Base-by-base conservation (phyloP, 345 rosid species). In the Populus nigra region DNA sequence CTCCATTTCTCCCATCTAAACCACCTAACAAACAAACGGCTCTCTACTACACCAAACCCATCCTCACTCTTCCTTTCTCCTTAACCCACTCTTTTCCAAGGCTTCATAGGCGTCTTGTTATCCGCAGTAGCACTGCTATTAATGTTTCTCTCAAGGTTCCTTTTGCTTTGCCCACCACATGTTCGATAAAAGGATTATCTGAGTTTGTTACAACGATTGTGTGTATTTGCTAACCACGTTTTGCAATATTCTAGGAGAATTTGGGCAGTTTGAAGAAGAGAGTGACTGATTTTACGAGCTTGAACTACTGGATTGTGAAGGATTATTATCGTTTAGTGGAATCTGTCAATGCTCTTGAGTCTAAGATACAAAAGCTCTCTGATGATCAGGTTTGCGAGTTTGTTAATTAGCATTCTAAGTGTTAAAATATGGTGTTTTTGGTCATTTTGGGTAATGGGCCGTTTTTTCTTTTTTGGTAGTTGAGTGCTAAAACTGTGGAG, bases 271-370 rank as follows among this genome's bases (percentile, higher is more conserved):
- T 90, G 69, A 87, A 76, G 61, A 87, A 84, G 87, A 84, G 77
- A 79, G 72, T 86, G 74, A 83, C 85, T 82, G 88, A 90, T 80
- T 76, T 86, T 71, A 77, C 87, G 66, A 93, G 94, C 84, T 81
- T 91, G 84, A 94, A 94, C 76, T 77, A 87, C 85, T 94, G 97
- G 98, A 95, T 91, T 80, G 97, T 93, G 77, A 87, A 85, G 76
- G 98, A 94, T 76, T 94, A 94, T 76, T 85, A 84, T 79, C 98
- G 95, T 53, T 91, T 94, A 2, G 98, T 90, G 72, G 86, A 84
- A 27, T 84, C 90, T 15, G 97, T 94, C 61, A 94, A 89, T 78
- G 84, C 81, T 49, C 11, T 91, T 31, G 98, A 93, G 85, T 87
- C 83, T 2, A 86, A 57, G 23, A 85, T 90, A 73, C 85, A 81